Conservation (phyloP, 23 red algal species). For the Gracilaria gracilis region DNA sequence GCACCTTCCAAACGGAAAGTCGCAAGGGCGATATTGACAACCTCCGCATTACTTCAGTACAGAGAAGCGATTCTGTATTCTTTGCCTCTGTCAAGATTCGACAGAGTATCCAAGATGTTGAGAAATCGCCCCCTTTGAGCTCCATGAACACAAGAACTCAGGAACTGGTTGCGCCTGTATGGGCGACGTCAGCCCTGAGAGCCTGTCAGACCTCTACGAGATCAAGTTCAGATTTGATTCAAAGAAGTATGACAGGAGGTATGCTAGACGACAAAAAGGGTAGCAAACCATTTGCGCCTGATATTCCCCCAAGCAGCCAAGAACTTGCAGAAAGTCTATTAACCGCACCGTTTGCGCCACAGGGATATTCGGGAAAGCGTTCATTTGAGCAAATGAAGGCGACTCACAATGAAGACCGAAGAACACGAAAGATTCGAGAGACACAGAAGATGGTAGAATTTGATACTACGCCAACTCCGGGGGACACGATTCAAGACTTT, state of each 20-base stretch:
- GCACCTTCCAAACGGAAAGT: neutral
- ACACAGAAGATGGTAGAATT: neutral
- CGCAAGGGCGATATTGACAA: neutral
- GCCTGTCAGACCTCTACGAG: neutral
- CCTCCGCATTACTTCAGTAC: neutral
- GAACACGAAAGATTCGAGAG: neutral
- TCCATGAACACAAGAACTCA: neutral
- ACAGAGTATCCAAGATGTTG: neutral
- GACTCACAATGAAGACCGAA: neutral
- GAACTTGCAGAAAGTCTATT: neutral
- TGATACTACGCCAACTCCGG: slow-evolving; percentile 10
- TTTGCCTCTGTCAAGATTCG: neutral
- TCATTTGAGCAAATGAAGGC: neutral
- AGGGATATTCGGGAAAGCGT: neutral
- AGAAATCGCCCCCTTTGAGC: neutral
- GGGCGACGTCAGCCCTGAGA: neutral
- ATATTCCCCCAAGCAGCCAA: neutral
- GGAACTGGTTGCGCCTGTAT: neutral
- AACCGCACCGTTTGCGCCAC: neutral
- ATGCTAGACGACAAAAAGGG: neutral
- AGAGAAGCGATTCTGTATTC: neutral
- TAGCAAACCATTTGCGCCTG: neutral
- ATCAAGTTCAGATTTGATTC: neutral
- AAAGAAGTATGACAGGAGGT: too few species aligned
- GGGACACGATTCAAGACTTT: neutral